Evolutionary conservation across 2,329 filamentous ascomycete species (phyloP), one percentile per base, ranked within the genome.

Genomic region (Penicillium sp.): DNA sequence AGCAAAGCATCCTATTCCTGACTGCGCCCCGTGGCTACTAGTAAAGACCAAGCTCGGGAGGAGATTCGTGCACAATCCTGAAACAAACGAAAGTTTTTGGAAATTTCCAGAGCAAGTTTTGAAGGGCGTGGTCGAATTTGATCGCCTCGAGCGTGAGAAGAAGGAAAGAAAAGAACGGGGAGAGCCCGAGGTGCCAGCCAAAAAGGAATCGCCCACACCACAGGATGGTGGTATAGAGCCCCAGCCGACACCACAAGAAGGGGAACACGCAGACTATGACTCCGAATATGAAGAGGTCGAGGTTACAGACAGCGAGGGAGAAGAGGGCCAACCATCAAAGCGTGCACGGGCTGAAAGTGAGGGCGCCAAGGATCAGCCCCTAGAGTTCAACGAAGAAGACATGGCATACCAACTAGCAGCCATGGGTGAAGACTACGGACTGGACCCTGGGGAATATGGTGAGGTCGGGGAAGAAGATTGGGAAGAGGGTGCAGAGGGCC

Each of bases 301-400:
- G 77, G 87, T 92, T 44, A 87, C 84, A 13, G 86, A 88, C 54
- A 79, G 80, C 50, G 79, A 81, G 61, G 76, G 68, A 19, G 80
- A 75, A 13, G 62, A 66, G 83, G 66, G 78, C 81, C 73, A 81
- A 84, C 71, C 74, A 63, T 76, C 70, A 56, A 84, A 79, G 75
- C 81, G 73, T 55, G 77, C 71, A 69, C 81, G 72, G 68, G 85
- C 78, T 36, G 84, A 84, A 60, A 78, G 80, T 41, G 82, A 79
- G 75, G 58, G 79, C 33, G 38, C 58, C 58, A 62, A 76, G 13
- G 76, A 82, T 13, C 75, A 77, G 45, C 77, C 80, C 1, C 76
- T 94, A 8, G 93, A 97, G 67, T 96, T 96, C 68, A 90, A 89
- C 55, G 94, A 97, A 72, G 93, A 92, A 52, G 94, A 99, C 69